Evolutionary conservation across 805 yeast species (phyloP), one percentile per base, ranked within the genome.

Genomic region (Wickerhamiella australiensis): DNA sequence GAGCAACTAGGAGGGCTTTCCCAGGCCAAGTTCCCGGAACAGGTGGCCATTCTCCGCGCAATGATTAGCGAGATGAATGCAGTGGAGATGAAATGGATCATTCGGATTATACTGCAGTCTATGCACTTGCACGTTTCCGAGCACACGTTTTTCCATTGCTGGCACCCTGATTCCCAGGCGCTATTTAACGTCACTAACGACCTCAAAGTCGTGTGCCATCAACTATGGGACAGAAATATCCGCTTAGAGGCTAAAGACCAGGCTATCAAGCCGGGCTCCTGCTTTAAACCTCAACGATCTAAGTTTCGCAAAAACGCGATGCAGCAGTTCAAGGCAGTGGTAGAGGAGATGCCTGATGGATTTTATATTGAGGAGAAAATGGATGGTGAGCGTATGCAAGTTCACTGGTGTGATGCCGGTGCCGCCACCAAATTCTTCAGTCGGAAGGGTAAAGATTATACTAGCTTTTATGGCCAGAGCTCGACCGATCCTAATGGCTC

Each of bases 341-440:
- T 65, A 20, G 62, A 42, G 22, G 63, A 53, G 48, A 46, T 53
- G 51, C 61, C 59, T 8, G 54, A 53, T n/a, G 44, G 44, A 12
- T 85, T 86, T 58, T 73, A 72, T 47, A 77, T 90, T 8, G 97
- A 90, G 59, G 96, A 90, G 61, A 90, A 90, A 61, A 74, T 87
- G 67, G 96, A 90, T 64, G 98, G 97, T 2, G 96, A 90, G 63
- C 67, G 98, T 56, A 78, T 85, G 57, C 80, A 85, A 49, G 56
- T 87, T 42, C 98, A 90, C 61, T 76, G 78, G 67, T 62, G 68
- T 40, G 65, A 76, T 7, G 61, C 61, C 51, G 80, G 75, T 9
- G 57, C 59, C 35, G 52, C 51, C 29, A 75, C 74, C 60, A 69
- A 68, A 53, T 80, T 72, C 59, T 80, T 64, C 59, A 78, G 85